phyloP scores from a whole-genome alignment of 768 basidiomycete genomes.

The Amanita inopinata region DNA sequence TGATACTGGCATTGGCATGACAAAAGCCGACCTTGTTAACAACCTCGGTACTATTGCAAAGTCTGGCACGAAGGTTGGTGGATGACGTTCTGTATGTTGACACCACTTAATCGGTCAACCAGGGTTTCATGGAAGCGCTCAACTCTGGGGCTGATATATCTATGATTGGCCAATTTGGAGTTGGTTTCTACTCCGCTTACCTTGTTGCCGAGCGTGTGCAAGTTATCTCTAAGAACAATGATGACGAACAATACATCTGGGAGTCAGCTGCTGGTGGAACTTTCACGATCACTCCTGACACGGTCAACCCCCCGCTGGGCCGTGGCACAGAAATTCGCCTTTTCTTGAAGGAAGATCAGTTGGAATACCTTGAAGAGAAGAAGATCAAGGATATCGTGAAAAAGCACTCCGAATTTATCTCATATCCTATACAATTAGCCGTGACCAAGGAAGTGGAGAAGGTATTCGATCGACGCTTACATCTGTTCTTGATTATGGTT shows the following conservation, averaged over 20 bases:
- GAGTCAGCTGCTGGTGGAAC: conserved; percentile 99
- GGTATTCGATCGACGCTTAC: conserved; percentile 35
- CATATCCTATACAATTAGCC: conserved; percentile 97
- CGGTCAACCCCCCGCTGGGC: conserved; percentile 79
- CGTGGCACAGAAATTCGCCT: conserved; percentile 92
- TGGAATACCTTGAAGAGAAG: conserved; percentile 99
- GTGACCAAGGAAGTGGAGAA: conserved; percentile 99
- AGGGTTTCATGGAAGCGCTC: conserved; percentile 99
- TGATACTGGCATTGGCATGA: conserved; percentile 98
- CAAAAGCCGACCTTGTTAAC: conserved; percentile 99
- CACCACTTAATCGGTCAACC: no score
- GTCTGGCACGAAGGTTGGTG: conserved; percentile 78
- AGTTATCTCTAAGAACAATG: conserved; percentile 99
- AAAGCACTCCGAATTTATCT: conserved; percentile 99
- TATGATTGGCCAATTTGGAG: conserved; percentile 99
- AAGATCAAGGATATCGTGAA: conserved; percentile 99
- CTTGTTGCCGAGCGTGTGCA: conserved; percentile 98
- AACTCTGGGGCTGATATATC: conserved; percentile 82
- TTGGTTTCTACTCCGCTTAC: conserved; percentile 99
- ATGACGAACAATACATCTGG: conserved; percentile 99
- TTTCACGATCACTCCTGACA: conserved; percentile 96
- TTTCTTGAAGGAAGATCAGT: conserved; percentile 96
- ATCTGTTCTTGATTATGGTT: conserved; percentile 11
- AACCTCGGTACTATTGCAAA: conserved; percentile 95
- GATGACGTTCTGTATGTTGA: conserved; percentile 2